A percentile compares a stretch with the other conserved stretches of the same genome.
phyloP scores from a whole-genome alignment of 108 stramenopile genomes.

The Skeletonema tropicum region DNA sequence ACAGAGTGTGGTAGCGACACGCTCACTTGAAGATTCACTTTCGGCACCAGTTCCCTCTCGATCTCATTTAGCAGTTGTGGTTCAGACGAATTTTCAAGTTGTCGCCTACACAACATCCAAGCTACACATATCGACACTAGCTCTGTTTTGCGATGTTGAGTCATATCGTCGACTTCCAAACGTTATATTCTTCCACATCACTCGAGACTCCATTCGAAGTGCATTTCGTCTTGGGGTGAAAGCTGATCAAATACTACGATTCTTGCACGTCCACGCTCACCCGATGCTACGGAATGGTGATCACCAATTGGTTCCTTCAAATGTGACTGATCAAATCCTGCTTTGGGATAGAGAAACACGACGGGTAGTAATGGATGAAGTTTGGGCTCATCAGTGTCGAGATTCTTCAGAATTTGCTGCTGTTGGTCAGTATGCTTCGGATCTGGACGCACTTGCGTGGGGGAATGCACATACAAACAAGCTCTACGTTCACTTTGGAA shows the following conservation, averaged over 20 bases:
- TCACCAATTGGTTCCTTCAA: constrained; percentile 69
- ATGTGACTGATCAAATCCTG: constrained; percentile 88
- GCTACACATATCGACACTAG: constrained; percentile 85
- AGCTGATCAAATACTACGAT: constrained; percentile 84
- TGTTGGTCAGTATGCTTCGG: constrained; percentile 57
- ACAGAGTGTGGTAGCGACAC: constrained; percentile 53
- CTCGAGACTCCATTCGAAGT: constrained; percentile 80
- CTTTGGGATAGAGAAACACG: constrained; percentile 86
- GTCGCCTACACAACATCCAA: constrained; percentile 86
- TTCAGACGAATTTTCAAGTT: constrained; percentile 92
- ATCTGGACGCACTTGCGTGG: constrained; percentile 68
- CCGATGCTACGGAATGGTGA: constrained; percentile 68
- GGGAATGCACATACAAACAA: constrained; percentile 61
- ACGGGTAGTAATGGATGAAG: constrained; percentile 78
- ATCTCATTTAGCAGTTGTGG: constrained; percentile 85
- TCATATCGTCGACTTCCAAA: constrained; percentile 85
- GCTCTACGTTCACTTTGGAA: constrained; percentile 59
- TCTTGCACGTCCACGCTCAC: constrained; percentile 90
- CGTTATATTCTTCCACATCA: constrained; percentile 80
- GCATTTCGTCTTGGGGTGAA: constrained; percentile 83
- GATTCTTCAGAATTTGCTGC: constrained; percentile 75
- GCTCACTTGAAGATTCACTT: constrained; percentile 69
- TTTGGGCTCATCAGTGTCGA: constrained; percentile 69
- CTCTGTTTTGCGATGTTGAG: constrained; percentile 83
- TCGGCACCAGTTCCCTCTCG: constrained; percentile 66